Conservation (phyloP, 176 grass and related monocot genomes). For the maize (Zea mays) region Zm-B73-REFERENCE-NAM-5.0 NC_050104.1:159703001-159703500, state of each 20-base stretch:
- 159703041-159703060: too few relatives aligned
- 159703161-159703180: background rate
- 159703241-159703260: background rate
- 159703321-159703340: background rate
- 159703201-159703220: conserved; percentile 10
- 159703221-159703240: background rate
- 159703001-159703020: too few relatives aligned
- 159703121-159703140: background rate
- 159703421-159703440: background rate
- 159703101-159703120: background rate
- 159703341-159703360: too few relatives aligned
- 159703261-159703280: background rate
- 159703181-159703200: too few relatives aligned
- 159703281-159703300: background rate
- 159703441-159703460: background rate
- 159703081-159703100: background rate
- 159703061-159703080: too few relatives aligned
- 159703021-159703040: too few relatives aligned
- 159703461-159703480: background rate
- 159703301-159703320: background rate
- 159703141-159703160: background rate
- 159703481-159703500: conserved; percentile 55
- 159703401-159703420: background rate
- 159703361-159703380: background rate
- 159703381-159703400: background rate